phyloP scores from a whole-genome alignment of 2,329 filamentous ascomycete species.

The Domatiomyces catenatus region DNA sequence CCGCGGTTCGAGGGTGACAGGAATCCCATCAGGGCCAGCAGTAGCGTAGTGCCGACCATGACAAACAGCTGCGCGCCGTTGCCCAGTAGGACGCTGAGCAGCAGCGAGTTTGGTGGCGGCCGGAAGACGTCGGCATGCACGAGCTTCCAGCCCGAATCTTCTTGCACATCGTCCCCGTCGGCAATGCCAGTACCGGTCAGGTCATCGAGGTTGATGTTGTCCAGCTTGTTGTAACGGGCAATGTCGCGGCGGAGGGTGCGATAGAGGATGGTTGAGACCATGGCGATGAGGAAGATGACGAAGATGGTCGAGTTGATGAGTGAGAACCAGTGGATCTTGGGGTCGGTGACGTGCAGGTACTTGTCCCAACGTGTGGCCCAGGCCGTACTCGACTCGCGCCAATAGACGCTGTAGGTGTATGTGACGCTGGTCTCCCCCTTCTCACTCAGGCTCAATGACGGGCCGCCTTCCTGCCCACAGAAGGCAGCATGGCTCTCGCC shows the following conservation, averaged over 20 bases:
- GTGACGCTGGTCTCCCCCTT: slow-evolving; percentile 50
- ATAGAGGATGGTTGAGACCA: slow-evolving; percentile 82
- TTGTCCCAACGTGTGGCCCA: slow-evolving; percentile 99
- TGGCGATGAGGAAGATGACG: slow-evolving; percentile 77
- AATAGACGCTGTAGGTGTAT: slow-evolving; percentile 88
- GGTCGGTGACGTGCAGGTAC: slow-evolving; percentile 91
- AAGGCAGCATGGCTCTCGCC: slow-evolving; percentile 47
- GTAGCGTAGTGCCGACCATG: slow-evolving; percentile 90
- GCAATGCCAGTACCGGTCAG: slow-evolving; percentile 58
- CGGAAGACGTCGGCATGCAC: slow-evolving; percentile 97
- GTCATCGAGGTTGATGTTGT: slow-evolving; percentile 81
- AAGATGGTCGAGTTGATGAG: slow-evolving; percentile 92
- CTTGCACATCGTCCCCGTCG: slow-evolving; percentile 82
- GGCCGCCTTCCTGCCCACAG: slow-evolving; percentile 5
- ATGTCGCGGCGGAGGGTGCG: slow-evolving; percentile 89
- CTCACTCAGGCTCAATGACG: slow-evolving; percentile 46
- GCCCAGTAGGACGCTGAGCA: slow-evolving; percentile 75
- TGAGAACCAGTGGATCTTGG: slow-evolving; percentile 98
- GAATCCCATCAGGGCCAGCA: slow-evolving; percentile 85
- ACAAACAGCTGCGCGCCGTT: slow-evolving; percentile 94
- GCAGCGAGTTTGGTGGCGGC: slow-evolving; percentile 62
- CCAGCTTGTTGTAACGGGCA: slow-evolving; percentile 85
- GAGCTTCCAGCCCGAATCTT: slow-evolving; percentile 96
- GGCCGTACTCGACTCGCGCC: slow-evolving; percentile 66
- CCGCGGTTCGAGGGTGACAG: slow-evolving; percentile 91